Evolutionary conservation across 2,329 filamentous ascomycete genomes (phyloP).

Genomic region (Fusarium globosum): DNA sequence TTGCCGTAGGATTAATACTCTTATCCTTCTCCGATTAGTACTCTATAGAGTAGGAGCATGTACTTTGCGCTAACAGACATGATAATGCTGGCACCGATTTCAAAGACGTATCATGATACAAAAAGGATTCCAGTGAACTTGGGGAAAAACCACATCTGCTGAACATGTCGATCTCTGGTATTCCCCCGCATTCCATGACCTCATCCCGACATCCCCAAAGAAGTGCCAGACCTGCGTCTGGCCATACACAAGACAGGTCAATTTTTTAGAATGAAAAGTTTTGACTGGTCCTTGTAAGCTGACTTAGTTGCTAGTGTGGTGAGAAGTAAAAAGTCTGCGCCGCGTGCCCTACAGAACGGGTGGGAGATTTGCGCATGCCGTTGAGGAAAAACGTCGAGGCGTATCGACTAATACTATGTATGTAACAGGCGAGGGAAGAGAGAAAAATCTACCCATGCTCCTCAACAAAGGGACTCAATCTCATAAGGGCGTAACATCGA

Average conservation of each 20-base stretch:
- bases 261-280: conserved; percentile 4
- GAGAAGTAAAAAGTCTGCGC: conserved; percentile 25
- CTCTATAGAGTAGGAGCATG: neutral
- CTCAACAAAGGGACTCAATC: conserved; percentile 34
- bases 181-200: conserved; percentile 51
- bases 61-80: neutral
- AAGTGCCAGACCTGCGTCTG: conserved; percentile 39
- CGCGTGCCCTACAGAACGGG: conserved; percentile 3
- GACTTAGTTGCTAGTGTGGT: neutral
- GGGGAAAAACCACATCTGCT: conserved; percentile 9
- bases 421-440: neutral
- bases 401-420: conserved; percentile 6
- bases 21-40: neutral
- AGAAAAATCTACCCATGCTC: conserved; percentile 15
- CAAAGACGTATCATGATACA: neutral
- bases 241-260: conserved; percentile 36
- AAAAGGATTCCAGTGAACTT: neutral
- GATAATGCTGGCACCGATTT: neutral
- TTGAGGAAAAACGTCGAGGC: conserved; percentile 33
- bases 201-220: conserved; percentile 45
- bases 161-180: conserved; percentile 36
- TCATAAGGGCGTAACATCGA: conserved; percentile 30
- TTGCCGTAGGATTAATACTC: neutral
- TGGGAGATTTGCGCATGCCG: conserved; percentile 27
- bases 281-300: conserved; percentile 5